Percentiles rank a stretch among this genome's conserved stretches.
Evolutionary conservation across 2,329 filamentous ascomycete species (phyloP).

Genomic region (Tolypocladium pustulatum): DNA sequence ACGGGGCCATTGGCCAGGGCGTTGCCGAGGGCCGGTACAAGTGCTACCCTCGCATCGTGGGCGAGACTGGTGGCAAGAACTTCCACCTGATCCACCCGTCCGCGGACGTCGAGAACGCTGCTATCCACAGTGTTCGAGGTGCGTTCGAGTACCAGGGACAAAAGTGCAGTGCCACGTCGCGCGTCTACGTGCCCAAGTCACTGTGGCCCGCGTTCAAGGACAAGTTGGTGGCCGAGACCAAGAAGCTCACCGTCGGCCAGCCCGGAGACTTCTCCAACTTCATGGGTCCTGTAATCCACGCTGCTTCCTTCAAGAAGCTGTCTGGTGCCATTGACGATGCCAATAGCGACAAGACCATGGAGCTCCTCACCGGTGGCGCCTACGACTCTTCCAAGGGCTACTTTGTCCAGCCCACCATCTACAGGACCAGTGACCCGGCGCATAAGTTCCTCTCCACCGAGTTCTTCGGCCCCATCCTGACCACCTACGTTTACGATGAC

Average conservation of each 20-base stretch:
- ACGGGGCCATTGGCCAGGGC: slow-evolving; percentile 73
- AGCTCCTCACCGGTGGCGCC: slow-evolving; percentile 64
- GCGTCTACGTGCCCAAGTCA: slow-evolving; percentile 67
- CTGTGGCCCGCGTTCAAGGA: slow-evolving; percentile 63
- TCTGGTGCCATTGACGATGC: slow-evolving; percentile 66
- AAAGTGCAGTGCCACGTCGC: slow-evolving; percentile 80
- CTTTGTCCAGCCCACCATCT: slow-evolving; percentile 77
- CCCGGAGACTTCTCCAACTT: slow-evolving; percentile 66
- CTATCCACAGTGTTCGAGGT: slow-evolving; percentile 70
- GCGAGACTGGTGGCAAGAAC: slow-evolving; percentile 90
- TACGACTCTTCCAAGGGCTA: slow-evolving; percentile 72
- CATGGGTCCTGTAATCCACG: slow-evolving; percentile 80
- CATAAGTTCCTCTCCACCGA: slow-evolving; percentile 69
- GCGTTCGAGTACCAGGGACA: slow-evolving; percentile 89
- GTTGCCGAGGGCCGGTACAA: slow-evolving; percentile 74
- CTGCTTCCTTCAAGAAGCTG: slow-evolving; percentile 71
- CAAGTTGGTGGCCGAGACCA: slow-evolving; percentile 55
- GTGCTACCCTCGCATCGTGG: slow-evolving; percentile 80
- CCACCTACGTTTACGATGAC: slow-evolving; percentile 71
- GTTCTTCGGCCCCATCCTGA: slow-evolving; percentile 72
- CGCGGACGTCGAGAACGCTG: slow-evolving; percentile 70
- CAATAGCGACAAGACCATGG: slow-evolving; percentile 63
- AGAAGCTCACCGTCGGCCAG: slow-evolving; percentile 59
- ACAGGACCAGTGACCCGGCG: slow-evolving; percentile 59
- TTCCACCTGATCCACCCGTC: slow-evolving; percentile 75